Base-by-base conservation (phyloP, 1,139 yeast genomes). In the Geotrichum candidum region DNA sequence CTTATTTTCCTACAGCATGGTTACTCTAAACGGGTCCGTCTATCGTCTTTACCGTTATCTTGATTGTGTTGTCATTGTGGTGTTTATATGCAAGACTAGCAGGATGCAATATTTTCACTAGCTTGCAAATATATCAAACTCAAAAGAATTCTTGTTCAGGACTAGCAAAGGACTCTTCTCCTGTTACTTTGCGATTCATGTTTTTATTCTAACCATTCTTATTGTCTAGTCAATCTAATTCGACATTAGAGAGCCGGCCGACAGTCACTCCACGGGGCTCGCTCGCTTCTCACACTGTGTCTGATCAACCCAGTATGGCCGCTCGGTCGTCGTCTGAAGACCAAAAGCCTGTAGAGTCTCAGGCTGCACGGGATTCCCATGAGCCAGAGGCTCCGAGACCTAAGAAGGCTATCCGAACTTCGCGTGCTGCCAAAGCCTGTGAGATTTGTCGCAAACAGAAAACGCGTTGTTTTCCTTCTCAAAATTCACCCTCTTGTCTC, bases 381-480 rank as follows among this genome's bases (percentile, higher is more conserved):
- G 33, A 22, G 54, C 51, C 22, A 18, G 48, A 41, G 48, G 22
- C 53, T 13, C 53, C 41, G 25, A 58, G 54, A 33, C 53, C 53
- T 13, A 57, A 55, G 35, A 58, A 50, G 22, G 56, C 63, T 3
- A 46, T 59, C 29, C 52, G 65, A n/a, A 59, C 60, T 11, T 53
- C 64, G 13, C 59, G 66, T 75, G 67, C 65, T n/a, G 78, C 79
- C 0, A 76, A 77, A 65, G 90, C 90, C 0, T 86, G 90, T 69
- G 80, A 78, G 3, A 72, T 77, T 27, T 86, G 90, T 68, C 75
- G 90, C 50, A 79, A 75, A 65, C 88, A 83, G 69, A 86, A 86
- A 72, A 84, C 89, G 1, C 72, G 88, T 61, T 86, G 90, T 67
- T 80, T 85, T 66, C 76, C 84, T 56, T 77, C 84, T 0, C 79